Percentiles rank a stretch among this genome's conserved stretches.
phyloP scores from a whole-genome alignment of 2,329 filamentous ascomycete genomes.

The Penicillium sp. region DNA sequence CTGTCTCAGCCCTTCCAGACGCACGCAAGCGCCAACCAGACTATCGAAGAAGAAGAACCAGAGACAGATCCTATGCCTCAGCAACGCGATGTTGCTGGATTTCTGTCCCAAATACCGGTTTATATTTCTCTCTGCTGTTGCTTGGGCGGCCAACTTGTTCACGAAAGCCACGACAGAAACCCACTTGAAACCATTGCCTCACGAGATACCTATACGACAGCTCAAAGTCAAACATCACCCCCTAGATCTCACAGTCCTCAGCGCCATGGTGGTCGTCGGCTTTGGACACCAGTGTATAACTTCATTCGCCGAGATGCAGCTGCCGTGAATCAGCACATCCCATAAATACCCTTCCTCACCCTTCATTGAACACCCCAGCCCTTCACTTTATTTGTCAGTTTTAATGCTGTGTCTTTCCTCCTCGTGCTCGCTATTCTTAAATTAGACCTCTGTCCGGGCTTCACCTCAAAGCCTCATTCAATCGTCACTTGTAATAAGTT shows the following conservation, averaged over 20 bases:
- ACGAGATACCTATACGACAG: constrained; percentile 23
- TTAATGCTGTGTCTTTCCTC: neutral
- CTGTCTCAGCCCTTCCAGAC: constrained; percentile 5
- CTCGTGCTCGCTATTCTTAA: neutral
- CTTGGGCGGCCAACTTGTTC: neutral
- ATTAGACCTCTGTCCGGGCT: neutral
- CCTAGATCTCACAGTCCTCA: neutral
- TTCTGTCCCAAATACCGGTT: constrained; percentile 10
- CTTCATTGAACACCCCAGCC: neutral
- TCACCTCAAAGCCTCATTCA: neutral
- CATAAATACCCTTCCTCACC: neutral
- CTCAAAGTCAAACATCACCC: constrained; percentile 10
- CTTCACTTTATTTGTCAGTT: neutral
- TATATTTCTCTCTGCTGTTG: constrained; percentile 18
- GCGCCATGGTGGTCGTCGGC: neutral
- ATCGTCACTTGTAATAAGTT: neutral
- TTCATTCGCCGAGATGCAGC: neutral
- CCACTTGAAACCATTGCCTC: constrained; percentile 12
- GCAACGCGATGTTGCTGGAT: neutral
- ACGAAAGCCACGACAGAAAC: neutral
- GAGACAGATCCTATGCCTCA: neutral
- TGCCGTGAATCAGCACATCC: neutral
- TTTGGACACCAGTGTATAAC: neutral
- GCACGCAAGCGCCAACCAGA: constrained; percentile 1
- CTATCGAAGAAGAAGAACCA: constrained; percentile 1